Evolutionary conservation across 805 yeast species (phyloP).

Genomic region (Trichomonascus vanleenenianus): DNA sequence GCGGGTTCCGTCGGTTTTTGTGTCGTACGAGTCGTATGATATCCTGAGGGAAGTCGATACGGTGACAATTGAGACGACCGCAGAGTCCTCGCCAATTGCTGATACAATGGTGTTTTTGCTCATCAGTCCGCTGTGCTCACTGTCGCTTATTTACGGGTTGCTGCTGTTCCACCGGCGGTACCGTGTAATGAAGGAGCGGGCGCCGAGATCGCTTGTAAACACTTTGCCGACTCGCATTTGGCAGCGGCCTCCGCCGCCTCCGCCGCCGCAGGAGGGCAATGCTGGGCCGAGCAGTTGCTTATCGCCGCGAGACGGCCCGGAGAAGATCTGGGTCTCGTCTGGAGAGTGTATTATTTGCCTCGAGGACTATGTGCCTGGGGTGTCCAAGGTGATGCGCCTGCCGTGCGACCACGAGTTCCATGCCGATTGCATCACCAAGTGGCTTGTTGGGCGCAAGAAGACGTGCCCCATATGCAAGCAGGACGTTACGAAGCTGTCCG

Average conservation of each 20-base stretch:
- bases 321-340: conserved; percentile 34
- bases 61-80: conserved; percentile 16
- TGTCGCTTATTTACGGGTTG: conserved; percentile 29
- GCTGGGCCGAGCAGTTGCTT: too few species aligned
- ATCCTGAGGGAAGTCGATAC: conserved; percentile 16
- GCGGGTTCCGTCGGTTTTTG: conserved; percentile 45
- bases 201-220: conserved; percentile 31
- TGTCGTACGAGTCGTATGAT: conserved; percentile 38
- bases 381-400: conserved; percentile 41
- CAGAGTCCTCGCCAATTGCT: conserved; percentile 27
- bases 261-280: conserved; percentile 1
- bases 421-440: conserved; percentile 47
- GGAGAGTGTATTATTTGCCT: conserved; percentile 56
- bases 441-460: conserved; percentile 48
- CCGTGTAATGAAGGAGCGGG: conserved; percentile 28
- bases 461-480: conserved; percentile 55
- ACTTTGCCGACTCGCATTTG: conserved; percentile 31
- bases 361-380: conserved; percentile 42
- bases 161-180: conserved; percentile 30
- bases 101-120: conserved; percentile 32
- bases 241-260: conserved; percentile 11
- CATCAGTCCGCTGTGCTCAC: conserved; percentile 34
- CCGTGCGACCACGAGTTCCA: conserved; percentile 60
- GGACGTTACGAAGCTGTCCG: conserved; percentile 24
- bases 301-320: conserved; percentile 14